A percentile compares a stretch with the other conserved stretches of the same genome.
Conservation (phyloP, 495 filamentous ascomycete genomes). For the Acidiella bohemica region DNA sequence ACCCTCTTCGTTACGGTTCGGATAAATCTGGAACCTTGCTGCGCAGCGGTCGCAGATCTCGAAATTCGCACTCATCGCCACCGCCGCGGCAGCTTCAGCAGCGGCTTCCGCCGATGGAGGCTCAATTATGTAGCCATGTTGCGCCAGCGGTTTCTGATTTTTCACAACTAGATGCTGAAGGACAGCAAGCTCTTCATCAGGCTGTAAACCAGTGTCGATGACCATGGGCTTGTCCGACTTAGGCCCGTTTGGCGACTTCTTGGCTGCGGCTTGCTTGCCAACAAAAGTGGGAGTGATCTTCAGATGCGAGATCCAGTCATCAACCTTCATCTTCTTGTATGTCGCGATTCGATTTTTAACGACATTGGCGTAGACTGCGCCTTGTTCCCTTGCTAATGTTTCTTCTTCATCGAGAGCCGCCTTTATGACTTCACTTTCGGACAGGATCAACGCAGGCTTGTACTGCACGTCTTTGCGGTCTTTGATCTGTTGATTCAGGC, state of each 20-base stretch:
- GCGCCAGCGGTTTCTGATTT: conserved; percentile 42
- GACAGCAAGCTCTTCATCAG: conserved; percentile 53
- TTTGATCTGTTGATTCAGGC: conserved; percentile 47
- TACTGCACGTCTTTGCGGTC: conserved; percentile 41
- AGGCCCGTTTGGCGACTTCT: conserved; percentile 17
- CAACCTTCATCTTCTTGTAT: conserved; percentile 55
- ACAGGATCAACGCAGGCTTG: conserved; percentile 42
- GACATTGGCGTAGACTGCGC: conserved; percentile 60
- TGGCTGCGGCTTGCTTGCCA: conserved; percentile 23
- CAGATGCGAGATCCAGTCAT: conserved; percentile 47
- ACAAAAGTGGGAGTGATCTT: conserved; percentile 1
- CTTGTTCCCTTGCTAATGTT: conserved; percentile 50
- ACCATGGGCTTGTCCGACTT: conserved; percentile 3
- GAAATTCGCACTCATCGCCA: conserved; percentile 54
- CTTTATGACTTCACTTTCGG: conserved; percentile 55
- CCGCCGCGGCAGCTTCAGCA: conserved; percentile 46
- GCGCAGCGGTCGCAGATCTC: conserved; percentile 82
- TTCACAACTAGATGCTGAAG: conserved; percentile 42
- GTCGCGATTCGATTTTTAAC: conserved; percentile 65
- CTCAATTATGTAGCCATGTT: conserved; percentile 61
- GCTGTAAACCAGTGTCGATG: conserved; percentile 56
- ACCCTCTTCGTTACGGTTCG: conserved; percentile 72
- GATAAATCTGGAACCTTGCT: conserved; percentile 81
- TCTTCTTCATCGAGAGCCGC: conserved; percentile 80
- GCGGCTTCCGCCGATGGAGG: conserved; percentile 49